Percentiles rank a stretch among this genome's conserved stretches.
These are phyloP conservation scores for Solanum neorickii DNA, from an alignment of 257 asterid species.

Conservation along the genomic window DNA sequence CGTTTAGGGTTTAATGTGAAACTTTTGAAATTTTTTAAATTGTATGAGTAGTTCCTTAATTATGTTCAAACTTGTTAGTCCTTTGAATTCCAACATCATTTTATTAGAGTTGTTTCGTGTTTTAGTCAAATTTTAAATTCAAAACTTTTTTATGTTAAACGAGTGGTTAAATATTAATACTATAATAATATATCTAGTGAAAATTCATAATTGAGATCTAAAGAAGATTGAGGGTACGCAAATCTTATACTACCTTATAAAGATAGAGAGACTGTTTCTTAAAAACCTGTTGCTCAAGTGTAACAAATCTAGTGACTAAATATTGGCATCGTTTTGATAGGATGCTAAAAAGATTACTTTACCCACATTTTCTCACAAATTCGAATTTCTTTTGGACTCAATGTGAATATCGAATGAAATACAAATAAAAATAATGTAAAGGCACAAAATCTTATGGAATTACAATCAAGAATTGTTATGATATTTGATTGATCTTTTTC, in stretches of 20 bases:
- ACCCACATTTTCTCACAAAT: too few species aligned
- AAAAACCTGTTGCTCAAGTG: too few species aligned
- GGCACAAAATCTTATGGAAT: background rate
- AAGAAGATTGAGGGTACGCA: rapidly evolving
- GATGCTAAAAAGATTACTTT: too few species aligned
- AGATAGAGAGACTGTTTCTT: background rate
- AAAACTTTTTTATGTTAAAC: too few species aligned
- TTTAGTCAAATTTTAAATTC: background rate
- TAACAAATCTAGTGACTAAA: background rate
- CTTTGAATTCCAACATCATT: background rate
- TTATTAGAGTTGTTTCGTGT: background rate
- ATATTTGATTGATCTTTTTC: background rate
- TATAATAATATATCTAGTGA: background rate
- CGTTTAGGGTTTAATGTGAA: too few species aligned
- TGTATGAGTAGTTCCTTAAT: background rate
- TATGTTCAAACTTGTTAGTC: background rate
- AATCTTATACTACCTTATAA: too few species aligned
- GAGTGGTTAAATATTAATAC: background rate
- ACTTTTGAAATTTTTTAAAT: too few species aligned
- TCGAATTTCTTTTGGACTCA: too few species aligned
- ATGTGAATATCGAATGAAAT: too few species aligned
- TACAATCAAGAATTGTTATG: background rate
- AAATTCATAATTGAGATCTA: background rate
- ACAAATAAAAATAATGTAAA: background rate
- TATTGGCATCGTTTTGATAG: background rate